Base-by-base conservation (phyloP, 495 filamentous ascomycete genomes). In the Penicillium arizonense region DNA sequence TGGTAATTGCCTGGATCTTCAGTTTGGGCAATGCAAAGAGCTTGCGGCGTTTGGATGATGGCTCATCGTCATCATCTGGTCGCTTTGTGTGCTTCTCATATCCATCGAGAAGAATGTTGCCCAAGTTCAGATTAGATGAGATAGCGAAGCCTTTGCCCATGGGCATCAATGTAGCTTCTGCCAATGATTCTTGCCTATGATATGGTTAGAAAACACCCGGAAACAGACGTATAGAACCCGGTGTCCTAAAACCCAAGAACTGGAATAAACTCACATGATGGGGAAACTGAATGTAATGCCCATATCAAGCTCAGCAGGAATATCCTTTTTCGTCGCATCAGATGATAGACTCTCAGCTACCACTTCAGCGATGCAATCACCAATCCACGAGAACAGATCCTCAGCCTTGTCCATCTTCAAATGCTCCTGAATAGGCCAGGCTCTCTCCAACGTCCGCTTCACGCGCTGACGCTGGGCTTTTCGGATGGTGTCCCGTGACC, bases 101-200 rank as follows among this genome's bases (percentile, higher is more conserved):
- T 1, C 88, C 89, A 36, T 74, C 69, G 2, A 83, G 63, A 11
- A 95, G 75, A 52, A 89, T 84, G 14, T 82, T 78, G 9, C 82
- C 85, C 12, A 95, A 81, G 56, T 93, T 83, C 21, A 90, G 75
- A 36, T 87, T 80, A 2, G 83, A 84, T 0, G 81, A 84, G 39
- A 93, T 87, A 26, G 87, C 84, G 56, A 93, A 95, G 20, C 90
- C 90, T 71, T 95, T 93, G 26, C 90, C 90, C 89, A 92, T 92
- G 5, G 86, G 80, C 86, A 91, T 90, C 35, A 95, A 69, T 5
- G 84, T 87, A 9, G 90, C 90, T 53, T 90, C 82, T 13, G 86
- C 77, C 42, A 93, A 74, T 20, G 86, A 85, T 50, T 80, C 78
- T 77, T 95, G 90, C 63, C 88, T 91, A 55, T 5, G 21, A 28